A percentile compares a stretch with the other conserved stretches of the same genome.
Conservation (phyloP, 192 early-diverging fungal genomes). For the Coemansia sp. region DNA sequence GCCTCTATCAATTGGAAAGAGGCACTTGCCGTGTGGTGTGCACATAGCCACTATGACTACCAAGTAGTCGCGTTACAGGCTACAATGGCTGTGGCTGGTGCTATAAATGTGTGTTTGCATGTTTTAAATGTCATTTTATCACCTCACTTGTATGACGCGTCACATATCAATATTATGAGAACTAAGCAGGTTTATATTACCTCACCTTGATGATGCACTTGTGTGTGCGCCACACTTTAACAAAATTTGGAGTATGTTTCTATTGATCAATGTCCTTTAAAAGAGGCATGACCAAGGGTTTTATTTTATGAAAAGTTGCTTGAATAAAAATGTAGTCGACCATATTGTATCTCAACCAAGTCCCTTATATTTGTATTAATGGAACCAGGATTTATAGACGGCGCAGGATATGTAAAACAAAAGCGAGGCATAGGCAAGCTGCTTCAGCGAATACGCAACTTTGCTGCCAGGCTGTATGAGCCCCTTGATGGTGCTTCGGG, state of each 20-base stretch:
- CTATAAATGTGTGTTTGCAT: too few relatives aligned
- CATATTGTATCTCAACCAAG: too few relatives aligned
- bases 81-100: too few relatives aligned
- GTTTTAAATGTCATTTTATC: too few relatives aligned
- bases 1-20: too few relatives aligned
- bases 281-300: not conserved
- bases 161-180: too few relatives aligned
- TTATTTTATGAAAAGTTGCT: not conserved
- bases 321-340: not conserved
- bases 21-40: too few relatives aligned
- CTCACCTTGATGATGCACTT: not conserved
- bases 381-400: not conserved
- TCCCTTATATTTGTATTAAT: not conserved
- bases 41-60: too few relatives aligned
- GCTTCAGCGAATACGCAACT: not conserved
- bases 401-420: not conserved
- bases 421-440: not conserved
- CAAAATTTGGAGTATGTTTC: not conserved
- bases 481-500: not conserved
- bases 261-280: not conserved
- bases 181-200: not conserved
- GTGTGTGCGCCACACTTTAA: not conserved
- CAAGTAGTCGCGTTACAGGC: too few relatives aligned
- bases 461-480: not conserved
- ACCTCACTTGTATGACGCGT: too few relatives aligned